Evolutionary conservation across 2,329 filamentous ascomycete genomes (phyloP).

Genomic region (Metarhizium robertsii): DNA sequence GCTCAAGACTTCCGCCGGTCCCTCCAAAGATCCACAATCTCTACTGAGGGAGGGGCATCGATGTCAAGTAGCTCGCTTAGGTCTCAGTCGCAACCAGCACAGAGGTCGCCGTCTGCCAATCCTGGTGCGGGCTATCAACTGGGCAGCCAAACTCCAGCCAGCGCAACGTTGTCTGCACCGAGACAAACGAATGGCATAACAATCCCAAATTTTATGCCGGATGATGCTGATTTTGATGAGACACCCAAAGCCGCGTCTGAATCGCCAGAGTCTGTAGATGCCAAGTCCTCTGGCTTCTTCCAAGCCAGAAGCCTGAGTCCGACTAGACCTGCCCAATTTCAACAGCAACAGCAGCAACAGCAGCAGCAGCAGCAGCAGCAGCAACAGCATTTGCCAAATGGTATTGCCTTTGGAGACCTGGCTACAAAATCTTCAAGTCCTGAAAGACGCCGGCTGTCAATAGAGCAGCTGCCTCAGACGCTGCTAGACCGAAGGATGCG

Average conservation of each 20-base stretch:
- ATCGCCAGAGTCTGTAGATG: conserved; percentile 40
- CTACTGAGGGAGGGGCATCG: conserved; percentile 37
- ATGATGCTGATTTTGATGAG: conserved; percentile 42
- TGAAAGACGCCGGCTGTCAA: conserved; percentile 37
- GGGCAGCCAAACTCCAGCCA: conserved; percentile 25
- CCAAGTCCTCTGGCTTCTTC: conserved; percentile 19
- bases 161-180: conserved; percentile 23
- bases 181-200: conserved; percentile 38
- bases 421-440: conserved; percentile 25
- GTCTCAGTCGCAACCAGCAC: conserved; percentile 59
- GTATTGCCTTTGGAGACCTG: conserved; percentile 39
- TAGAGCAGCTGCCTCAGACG: conserved; percentile 44
- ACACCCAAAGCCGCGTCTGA: conserved; percentile 30
- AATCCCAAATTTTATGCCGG: conserved; percentile 47
- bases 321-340: conserved; percentile 6
- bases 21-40: conserved; percentile 42
- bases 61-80: conserved; percentile 46
- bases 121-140: conserved; percentile 14
- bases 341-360: conserved; percentile 7
- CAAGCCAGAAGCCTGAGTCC: conserved; percentile 19
- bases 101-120: conserved; percentile 30
- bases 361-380: conserved; percentile 13
- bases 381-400: conserved; percentile 22
- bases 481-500: conserved; percentile 44
- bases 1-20: conserved; percentile 47